phyloP scores from a whole-genome alignment of 257 asterid species.

The Penstemon newberryi region DNA sequence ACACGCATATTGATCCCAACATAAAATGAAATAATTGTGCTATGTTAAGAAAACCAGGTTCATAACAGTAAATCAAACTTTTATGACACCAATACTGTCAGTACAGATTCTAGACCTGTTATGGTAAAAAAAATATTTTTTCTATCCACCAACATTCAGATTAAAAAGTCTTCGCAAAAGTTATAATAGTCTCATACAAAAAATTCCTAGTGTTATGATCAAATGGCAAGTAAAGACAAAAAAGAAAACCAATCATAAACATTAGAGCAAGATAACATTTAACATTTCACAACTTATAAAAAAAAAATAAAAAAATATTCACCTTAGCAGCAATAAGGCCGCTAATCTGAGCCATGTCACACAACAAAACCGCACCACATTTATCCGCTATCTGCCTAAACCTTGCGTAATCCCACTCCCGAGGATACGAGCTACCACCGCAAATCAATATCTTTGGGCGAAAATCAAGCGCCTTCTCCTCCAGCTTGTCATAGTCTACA shows the following conservation, averaged over 20 bases:
- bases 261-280: not conserved
- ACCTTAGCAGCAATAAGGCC: constrained; percentile 99
- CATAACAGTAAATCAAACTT: not conserved
- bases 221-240: constrained; percentile 2
- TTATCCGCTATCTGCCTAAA: constrained; percentile 90
- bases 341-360: constrained; percentile 99
- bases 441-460: constrained; percentile 96
- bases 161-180: not conserved
- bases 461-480: constrained; percentile 94
- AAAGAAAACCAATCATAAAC: not conserved
- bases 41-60: not conserved
- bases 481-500: constrained; percentile 89
- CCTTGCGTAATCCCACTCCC: constrained; percentile 95
- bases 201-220: not conserved
- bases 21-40: constrained; percentile 1
- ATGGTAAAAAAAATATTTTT: not conserved
- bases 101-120: not conserved
- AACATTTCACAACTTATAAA: not conserved
- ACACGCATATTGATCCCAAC: not conserved
- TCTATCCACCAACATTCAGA: constrained; percentile 17
- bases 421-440: constrained; percentile 94
- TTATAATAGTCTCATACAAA: not conserved
- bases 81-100: not conserved
- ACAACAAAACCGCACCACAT: constrained; percentile 92
- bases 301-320: constrained; percentile 21